Base-by-base conservation (phyloP, 2,329 filamentous ascomycete species). In the Trichoderma guizhouense region DNA sequence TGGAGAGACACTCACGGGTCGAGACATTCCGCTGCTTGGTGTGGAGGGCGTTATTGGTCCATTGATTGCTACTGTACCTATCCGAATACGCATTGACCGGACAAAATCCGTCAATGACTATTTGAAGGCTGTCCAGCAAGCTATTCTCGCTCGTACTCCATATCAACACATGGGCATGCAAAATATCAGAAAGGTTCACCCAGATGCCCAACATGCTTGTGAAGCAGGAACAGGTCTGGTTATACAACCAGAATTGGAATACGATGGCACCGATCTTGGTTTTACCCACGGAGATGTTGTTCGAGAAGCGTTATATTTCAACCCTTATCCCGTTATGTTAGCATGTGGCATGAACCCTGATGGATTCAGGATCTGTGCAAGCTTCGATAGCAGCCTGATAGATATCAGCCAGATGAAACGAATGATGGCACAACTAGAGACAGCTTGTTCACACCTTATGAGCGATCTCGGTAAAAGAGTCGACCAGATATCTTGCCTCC, bases 1-100 rank as follows among this genome's bases (percentile, higher is more conserved):
- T 34, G 78, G 77, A 1, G 73, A 72, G 9, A 76, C 76, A 0
- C 61, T 78, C 3, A 77, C 76, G 1, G 80, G 80, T 11, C 76
- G 79, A 1, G 73, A 77, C 7, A 74, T 77, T 2, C 71, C 75
- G 0, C 60, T 81, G 5, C 53, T 53, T 1, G 77, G 75, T 7
- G 76, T 81, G 1, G 75, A 77, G 4, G 67, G 73, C 2, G 75
- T 80, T 3, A 65, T 75, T 5, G 80, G 78, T 1, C 78, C 79
- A 5, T 76, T 76, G 0, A 78, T 81, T 30, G 75, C 76, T 15
- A 79, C 78, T 2, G 73, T 81, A 0, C 79, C 79, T 4, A 63
- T 79, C 1, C 74, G 77, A 5, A 68, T 78, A 3, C 57, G 57
- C 18, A 60, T 60, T 11, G 30, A 60, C 57, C 34, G 57, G n/a